Base-by-base conservation (phyloP, 2,329 filamentous ascomycete genomes). In the Chaetomiaceae sp. region DNA sequence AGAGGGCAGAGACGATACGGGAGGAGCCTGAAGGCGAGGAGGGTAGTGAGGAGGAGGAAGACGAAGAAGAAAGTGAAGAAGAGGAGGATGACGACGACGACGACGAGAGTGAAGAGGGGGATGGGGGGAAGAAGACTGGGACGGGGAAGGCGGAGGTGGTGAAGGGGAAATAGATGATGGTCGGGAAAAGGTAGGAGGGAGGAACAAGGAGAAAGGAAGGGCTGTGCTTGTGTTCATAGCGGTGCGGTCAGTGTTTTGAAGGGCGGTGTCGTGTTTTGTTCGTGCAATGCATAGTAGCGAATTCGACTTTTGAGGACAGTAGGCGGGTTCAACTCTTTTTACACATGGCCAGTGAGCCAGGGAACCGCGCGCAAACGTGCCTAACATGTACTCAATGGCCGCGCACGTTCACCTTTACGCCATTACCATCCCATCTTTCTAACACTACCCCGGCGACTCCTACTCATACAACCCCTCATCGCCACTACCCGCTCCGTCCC, bases 391-490 rank as follows among this genome's bases (percentile, higher is more conserved):
- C n/a, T n/a, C n/a, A n/a, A n/a, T n/a, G n/a, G n/a, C n/a, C n/a
- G n/a, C n/a, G n/a, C n/a, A n/a, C n/a, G n/a, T 27, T 27, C 42
- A 7, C 4, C n/a, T 13, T 23, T 37, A 7, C 14, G 16, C 44
- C n/a, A 13, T 14, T 43, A 43, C 33, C 27, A 23, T 23, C 9
- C 16, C 13, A 18, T 53, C 48, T 51, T 37, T 25, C 16, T 32
- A 9, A 25, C 18, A 41, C 21, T n/a, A 20, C 16, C 40, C 30
- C 14, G 6, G n/a, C n/a, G n/a, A n/a, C n/a, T n/a, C 27, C 66
- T 70, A 82, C 49, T 64, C 64, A 64, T 84, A 83, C 64, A 83
- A 60, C 9, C 72, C 78, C 43, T 82, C 79, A 47, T 83, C 79
- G 55, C 78, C 80, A 57, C 75, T 79, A 16, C 73, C 77, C n/a